Percentiles rank a stretch among this genome's conserved stretches.
Conservation (phyloP, 1,284 basidiomycete genomes). For the Ganoderma multipileum region DNA sequence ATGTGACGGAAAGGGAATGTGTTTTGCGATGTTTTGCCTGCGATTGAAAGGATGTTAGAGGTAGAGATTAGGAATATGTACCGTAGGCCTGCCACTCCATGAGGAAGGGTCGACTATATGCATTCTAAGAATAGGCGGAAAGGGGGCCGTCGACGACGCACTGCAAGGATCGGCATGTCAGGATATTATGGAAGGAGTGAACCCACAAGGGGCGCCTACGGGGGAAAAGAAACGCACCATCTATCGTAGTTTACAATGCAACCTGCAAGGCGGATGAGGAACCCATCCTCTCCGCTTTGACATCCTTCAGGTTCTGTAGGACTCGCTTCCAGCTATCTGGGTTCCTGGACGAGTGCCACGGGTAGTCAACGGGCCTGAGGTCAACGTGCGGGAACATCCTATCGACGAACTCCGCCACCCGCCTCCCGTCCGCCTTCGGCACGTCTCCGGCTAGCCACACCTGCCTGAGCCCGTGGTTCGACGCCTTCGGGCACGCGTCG, state of each 20-base stretch:
- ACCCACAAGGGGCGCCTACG: neutral
- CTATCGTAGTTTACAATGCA: neutral
- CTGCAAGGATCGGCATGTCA: neutral
- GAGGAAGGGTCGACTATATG: neutral
- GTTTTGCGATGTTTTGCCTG: constrained; percentile 1
- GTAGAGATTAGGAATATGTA: neutral
- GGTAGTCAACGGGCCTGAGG: constrained; percentile 14
- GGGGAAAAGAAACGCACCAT: neutral
- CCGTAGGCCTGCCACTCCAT: neutral
- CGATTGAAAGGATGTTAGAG: neutral
- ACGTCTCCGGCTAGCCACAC: constrained; percentile 19
- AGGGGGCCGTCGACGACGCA: neutral
- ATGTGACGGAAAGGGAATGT: neutral
- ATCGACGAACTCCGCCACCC: constrained; percentile 17
- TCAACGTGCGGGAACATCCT: constrained; percentile 21
- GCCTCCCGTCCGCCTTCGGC: neutral
- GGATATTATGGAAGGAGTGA: neutral
- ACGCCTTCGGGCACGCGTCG: constrained; percentile 4
- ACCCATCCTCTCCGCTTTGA: constrained; percentile 11
- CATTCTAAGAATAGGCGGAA: neutral
- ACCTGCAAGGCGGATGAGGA: neutral
- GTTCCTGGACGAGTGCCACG: constrained; percentile 19
- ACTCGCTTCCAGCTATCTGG: constrained; percentile 10
- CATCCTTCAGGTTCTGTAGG: constrained; percentile 9
- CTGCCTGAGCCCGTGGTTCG: constrained; percentile 10